Percentiles rank a stretch among this genome's conserved stretches.
Evolutionary conservation across 345 rosid genomes (phyloP).

Genomic region (Trapa incisa): DNA sequence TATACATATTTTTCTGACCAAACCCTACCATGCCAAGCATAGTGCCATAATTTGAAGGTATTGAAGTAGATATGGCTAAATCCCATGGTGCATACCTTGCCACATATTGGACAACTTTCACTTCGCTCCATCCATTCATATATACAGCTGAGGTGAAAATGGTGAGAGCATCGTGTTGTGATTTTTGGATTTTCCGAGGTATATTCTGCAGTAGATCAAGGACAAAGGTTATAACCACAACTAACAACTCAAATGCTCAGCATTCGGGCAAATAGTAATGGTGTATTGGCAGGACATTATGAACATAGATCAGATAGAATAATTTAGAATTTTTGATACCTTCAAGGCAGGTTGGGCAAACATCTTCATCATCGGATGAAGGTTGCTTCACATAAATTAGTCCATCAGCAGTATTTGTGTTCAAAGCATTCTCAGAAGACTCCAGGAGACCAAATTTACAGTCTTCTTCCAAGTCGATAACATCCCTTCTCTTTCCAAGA

Average conservation of each 20-base stretch:
- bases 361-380: constrained; percentile 48
- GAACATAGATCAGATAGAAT: background rate
- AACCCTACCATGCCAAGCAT: too few species aligned
- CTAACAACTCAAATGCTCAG: background rate
- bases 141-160: constrained; percentile 64
- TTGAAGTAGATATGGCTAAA: background rate
- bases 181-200: constrained; percentile 56
- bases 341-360: constrained; percentile 65
- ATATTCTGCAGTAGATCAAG: constrained; percentile 34
- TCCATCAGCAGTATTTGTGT: constrained; percentile 21
- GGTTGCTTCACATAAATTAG: constrained; percentile 15
- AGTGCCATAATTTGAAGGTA: background rate
- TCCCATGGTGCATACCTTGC: constrained; percentile 30
- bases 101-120: constrained; percentile 59
- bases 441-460: constrained; percentile 21
- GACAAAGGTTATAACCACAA: background rate
- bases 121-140: constrained; percentile 78
- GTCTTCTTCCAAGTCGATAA: constrained; percentile 28
- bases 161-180: constrained; percentile 42
- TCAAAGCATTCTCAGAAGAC: constrained; percentile 25
- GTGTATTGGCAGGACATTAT: too few species aligned
- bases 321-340: constrained; percentile 16
- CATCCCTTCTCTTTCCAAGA: constrained; percentile 34
- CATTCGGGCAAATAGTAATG: too few species aligned
- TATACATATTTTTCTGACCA: too few species aligned